Base-by-base conservation (phyloP, 139 green algal genomes). In the Coelastrella sp. region DNA sequence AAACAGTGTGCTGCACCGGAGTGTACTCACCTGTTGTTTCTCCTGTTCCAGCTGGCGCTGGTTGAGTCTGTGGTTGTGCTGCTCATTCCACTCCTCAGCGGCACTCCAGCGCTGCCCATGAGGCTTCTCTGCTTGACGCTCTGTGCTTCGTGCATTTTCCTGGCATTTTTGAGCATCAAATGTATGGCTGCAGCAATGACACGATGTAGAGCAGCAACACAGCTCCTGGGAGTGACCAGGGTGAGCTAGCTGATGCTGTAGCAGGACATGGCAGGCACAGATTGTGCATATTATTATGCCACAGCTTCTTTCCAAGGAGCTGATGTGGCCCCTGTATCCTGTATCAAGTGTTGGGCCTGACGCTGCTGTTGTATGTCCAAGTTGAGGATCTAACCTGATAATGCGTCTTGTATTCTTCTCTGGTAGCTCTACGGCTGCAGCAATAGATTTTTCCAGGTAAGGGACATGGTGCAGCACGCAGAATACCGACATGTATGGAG, bases 21-120 rank as follows among this genome's bases (percentile, higher is more conserved):
- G 73, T 19, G 22, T 49, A 6, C 81, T 6, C 60, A 87, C 82
- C 82, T 79, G 82, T 65, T 87, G 24, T 11, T 78, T 11, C n/a
- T 78, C 82, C 15, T 87, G 24, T 11, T 78, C 82, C 6, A 27
- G 49, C 49, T 68, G 63, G 63, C 63, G 82, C 82, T 87, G 63
- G 20, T 22, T 74, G 59, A 59, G 81, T 65, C 22, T 63, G 24
- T 20, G 82, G 63, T 58, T 24, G 65, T 78, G 82, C 27, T 63
- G 24, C 82, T 78, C 60, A 20, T 63, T 24, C 82, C 82, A 87
- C 27, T 87, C 65, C 17, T 27, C 6, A 65, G 82, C 19, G 57
- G 82, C 82, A 9, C 24, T 70, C 58, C 58, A 87, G 63, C 82
- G 82, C 63, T 87, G 63, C 7, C 82, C 82, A 20, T 87, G 82